phyloP scores from a whole-genome alignment of 2,329 filamentous ascomycete genomes.

The Ciborinia camelliae region DNA sequence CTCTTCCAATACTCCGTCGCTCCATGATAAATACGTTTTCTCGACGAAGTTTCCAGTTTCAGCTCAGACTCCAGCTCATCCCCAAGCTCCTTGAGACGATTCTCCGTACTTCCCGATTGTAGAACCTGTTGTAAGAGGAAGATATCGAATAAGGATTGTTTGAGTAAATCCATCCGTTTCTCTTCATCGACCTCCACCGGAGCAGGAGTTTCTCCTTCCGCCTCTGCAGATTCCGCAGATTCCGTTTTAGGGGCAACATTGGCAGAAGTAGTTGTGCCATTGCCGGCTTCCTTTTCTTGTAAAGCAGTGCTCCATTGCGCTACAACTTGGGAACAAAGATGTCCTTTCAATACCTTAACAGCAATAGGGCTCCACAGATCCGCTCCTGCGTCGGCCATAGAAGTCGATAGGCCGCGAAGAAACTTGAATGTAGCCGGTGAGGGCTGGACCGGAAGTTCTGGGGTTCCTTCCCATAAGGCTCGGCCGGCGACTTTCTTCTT shows the following conservation, averaged over 20 bases:
- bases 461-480: slow-evolving; percentile 76
- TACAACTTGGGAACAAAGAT: slow-evolving; percentile 49
- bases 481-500: slow-evolving; percentile 55
- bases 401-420: slow-evolving; percentile 58
- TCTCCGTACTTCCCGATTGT: slow-evolving; percentile 38
- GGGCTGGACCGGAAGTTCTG: slow-evolving; percentile 72
- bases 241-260: slow-evolving; percentile 7
- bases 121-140: slow-evolving; percentile 49
- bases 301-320: slow-evolving; percentile 39
- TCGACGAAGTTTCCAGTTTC: slow-evolving; percentile 46
- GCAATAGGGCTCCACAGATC: slow-evolving; percentile 80
- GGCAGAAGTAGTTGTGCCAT: slow-evolving; percentile 19
- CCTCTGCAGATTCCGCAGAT: not conserved
- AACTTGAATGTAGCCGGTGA: slow-evolving; percentile 72
- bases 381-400: slow-evolving; percentile 67
- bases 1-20: slow-evolving; percentile 79
- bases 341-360: slow-evolving; percentile 59
- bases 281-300: slow-evolving; percentile 24
- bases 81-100: slow-evolving; percentile 45
- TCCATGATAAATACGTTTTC: slow-evolving; percentile 56
- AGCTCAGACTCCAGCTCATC: slow-evolving; percentile 46
- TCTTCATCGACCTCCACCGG: slow-evolving; percentile 17
- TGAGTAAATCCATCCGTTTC: slow-evolving; percentile 45
- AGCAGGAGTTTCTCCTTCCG: slow-evolving; percentile 5
- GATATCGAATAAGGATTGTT: slow-evolving; percentile 62